A percentile compares a stretch with the other conserved stretches of the same genome.
These are phyloP conservation scores for Coprinopsis strossmayeri DNA, from an alignment of 768 basidiomycete genomes.

Conservation along the genomic window DNA sequence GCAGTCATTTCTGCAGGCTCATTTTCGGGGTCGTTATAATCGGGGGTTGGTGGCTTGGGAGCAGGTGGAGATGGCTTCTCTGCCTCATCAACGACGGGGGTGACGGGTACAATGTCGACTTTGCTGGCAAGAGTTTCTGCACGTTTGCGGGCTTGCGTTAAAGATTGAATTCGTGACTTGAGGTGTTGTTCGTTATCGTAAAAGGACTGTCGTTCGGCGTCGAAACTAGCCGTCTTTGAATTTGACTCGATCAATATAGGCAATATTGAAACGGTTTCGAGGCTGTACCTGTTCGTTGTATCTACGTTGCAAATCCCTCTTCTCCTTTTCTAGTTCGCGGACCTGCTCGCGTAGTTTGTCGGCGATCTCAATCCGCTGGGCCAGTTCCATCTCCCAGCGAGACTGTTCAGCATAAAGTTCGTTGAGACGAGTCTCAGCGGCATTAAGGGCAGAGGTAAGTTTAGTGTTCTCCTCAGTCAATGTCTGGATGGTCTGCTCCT, in stretches of 20 bases:
- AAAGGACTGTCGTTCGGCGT: slow-evolving; percentile 87
- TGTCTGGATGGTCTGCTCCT: slow-evolving; percentile 59
- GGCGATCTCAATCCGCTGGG: slow-evolving; percentile 72
- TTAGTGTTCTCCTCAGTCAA: slow-evolving; percentile 61
- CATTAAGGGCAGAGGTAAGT: slow-evolving; percentile 56
- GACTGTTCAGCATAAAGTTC: slow-evolving; percentile 80
- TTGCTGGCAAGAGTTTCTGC: slow-evolving; percentile 33
- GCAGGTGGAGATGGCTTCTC: slow-evolving; percentile 12
- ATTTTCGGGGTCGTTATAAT: slow-evolving; percentile 56
- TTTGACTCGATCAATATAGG: background rate
- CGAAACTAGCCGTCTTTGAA: slow-evolving; percentile 73
- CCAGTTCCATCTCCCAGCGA: slow-evolving; percentile 76
- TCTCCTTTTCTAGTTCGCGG: slow-evolving; percentile 85
- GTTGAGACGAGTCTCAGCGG: slow-evolving; percentile 65
- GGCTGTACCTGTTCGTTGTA: slow-evolving; percentile 83
- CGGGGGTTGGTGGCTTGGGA: slow-evolving; percentile 19
- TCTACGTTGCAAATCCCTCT: slow-evolving; percentile 71
- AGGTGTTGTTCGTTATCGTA: slow-evolving; percentile 93
- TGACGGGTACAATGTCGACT: slow-evolving; percentile 28
- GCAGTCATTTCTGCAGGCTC: slow-evolving; percentile 88
- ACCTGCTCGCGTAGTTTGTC: slow-evolving; percentile 79
- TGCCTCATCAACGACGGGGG: slow-evolving; percentile 19
- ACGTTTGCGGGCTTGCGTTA: slow-evolving; percentile 60
- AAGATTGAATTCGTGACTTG: slow-evolving; percentile 82
- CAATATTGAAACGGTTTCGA: background rate